These are phyloP conservation scores for Hemisphaericaspora nanyangensis DNA, from an alignment of 805 yeast genomes.

Conservation along the genomic window DNA sequence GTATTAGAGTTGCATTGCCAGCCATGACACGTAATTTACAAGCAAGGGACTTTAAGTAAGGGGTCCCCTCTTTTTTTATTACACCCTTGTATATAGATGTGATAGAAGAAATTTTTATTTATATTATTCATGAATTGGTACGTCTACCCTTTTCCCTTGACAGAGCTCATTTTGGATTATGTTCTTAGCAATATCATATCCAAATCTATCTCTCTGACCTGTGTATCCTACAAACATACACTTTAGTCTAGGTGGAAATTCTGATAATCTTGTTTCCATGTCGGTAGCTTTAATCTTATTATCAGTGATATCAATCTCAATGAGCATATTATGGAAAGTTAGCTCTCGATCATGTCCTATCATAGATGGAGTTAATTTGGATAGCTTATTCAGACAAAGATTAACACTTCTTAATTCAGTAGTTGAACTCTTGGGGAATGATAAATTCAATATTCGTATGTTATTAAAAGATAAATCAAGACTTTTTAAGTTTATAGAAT, in stretches of 20 bases:
- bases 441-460: conserved; percentile 4
- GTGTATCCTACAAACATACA: conserved; percentile 13
- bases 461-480: conserved; percentile 14
- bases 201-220: conserved; percentile 16
- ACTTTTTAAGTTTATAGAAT: conserved; percentile 4
- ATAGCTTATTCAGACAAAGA: conserved; percentile 13
- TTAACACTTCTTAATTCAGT: conserved; percentile 10
- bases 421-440: conserved; percentile 5
- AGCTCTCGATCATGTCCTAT: conserved; percentile 11
- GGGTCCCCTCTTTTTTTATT: not conserved
- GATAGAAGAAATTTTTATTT: not conserved
- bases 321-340: conserved; percentile 7
- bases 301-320: conserved; percentile 15
- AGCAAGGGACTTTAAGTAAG: conserved; percentile 11
- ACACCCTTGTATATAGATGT: not conserved
- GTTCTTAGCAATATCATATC: conserved; percentile 18
- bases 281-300: conserved; percentile 8
- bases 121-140: not conserved
- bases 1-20: conserved; percentile 91
- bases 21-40: conserved; percentile 96
- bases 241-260: conserved; percentile 7
- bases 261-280: conserved; percentile 1
- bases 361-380: conserved; percentile 5
- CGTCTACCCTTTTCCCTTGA: conserved; percentile 13
- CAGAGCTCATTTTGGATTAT: conserved; percentile 10